Percentiles rank a stretch among this genome's conserved stretches.
Evolutionary conservation across 192 early-diverging fungal genomes (phyloP).

Genomic region (Backusella macrospora): DNA sequence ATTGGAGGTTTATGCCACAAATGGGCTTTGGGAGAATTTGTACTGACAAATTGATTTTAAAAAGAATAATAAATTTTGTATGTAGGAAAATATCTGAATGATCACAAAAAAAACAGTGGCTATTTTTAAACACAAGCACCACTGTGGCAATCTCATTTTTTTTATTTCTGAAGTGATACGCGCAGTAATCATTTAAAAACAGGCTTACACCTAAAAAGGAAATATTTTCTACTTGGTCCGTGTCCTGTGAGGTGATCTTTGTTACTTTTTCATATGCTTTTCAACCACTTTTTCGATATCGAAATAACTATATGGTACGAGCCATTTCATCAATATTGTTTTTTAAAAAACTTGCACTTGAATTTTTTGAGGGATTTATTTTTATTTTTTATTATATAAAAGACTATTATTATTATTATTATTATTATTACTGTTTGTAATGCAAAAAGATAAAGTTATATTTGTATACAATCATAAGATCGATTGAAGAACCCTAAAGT

Average conservation of each 20-base stretch:
- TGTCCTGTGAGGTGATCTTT: neutral
- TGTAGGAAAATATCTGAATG: too few relatives aligned
- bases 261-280: constrained; percentile 8
- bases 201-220: neutral
- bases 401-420: neutral
- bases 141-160: neutral
- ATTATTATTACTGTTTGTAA: neutral
- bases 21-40: too few relatives aligned
- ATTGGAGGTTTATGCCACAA: too few relatives aligned
- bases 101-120: too few relatives aligned
- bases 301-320: neutral
- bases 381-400: neutral
- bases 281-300: neutral
- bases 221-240: neutral
- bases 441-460: constrained; percentile 10
- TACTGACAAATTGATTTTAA: too few relatives aligned
- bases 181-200: neutral
- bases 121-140: too few relatives aligned
- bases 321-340: neutral
- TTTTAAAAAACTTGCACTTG: neutral
- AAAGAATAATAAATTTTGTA: too few relatives aligned
- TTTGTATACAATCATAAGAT: constrained; percentile 11
- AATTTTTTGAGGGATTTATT: neutral
- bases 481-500: neutral
- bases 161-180: neutral